phyloP scores from a whole-genome alignment of 2,329 filamentous ascomycete species.

The Sclerotinia glacialis region DNA sequence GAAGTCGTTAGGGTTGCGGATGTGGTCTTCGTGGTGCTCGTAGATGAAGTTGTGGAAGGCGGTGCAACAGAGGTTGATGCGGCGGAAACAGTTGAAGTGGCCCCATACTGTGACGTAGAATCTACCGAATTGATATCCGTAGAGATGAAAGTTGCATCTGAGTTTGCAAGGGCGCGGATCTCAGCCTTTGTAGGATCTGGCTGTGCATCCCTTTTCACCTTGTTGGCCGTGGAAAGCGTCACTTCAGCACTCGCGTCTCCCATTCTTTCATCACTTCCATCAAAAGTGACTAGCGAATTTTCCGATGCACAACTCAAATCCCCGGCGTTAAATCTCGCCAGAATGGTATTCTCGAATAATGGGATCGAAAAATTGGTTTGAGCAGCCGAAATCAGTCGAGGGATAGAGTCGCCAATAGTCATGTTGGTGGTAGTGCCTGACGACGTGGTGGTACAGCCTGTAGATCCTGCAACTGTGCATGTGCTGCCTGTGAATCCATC shows the following conservation, averaged over 20 bases:
- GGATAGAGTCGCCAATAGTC: constrained; percentile 77
- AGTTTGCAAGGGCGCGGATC: background rate
- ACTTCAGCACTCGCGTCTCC: constrained; percentile 28
- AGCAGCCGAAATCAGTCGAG: constrained; percentile 66
- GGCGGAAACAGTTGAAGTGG: background rate
- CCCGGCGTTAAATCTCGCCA: constrained; percentile 71
- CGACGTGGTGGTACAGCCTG: constrained; percentile 54
- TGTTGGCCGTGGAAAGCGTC: constrained; percentile 6
- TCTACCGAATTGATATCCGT: constrained; percentile 16
- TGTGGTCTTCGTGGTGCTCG: constrained; percentile 22
- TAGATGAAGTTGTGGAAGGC: constrained; percentile 23
- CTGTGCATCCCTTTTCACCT: background rate
- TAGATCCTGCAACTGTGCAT: constrained; percentile 52
- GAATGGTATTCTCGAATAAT: constrained; percentile 64
- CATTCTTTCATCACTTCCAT: constrained; percentile 46
- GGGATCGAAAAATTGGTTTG: constrained; percentile 71
- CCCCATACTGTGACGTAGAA: constrained; percentile 2
- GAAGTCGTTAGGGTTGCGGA: constrained; percentile 23
- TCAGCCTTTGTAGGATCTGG: background rate
- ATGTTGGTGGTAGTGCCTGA: constrained; percentile 54
- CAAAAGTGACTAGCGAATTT: constrained; percentile 85
- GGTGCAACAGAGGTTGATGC: constrained; percentile 14
- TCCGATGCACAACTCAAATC: constrained; percentile 79
- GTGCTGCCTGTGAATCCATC: constrained; percentile 75
- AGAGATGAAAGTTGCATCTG: constrained; percentile 24